A percentile compares a stretch with the other conserved stretches of the same genome.
phyloP scores from a whole-genome alignment of 768 basidiomycete species.

The Pisolithus microcarpus region DNA sequence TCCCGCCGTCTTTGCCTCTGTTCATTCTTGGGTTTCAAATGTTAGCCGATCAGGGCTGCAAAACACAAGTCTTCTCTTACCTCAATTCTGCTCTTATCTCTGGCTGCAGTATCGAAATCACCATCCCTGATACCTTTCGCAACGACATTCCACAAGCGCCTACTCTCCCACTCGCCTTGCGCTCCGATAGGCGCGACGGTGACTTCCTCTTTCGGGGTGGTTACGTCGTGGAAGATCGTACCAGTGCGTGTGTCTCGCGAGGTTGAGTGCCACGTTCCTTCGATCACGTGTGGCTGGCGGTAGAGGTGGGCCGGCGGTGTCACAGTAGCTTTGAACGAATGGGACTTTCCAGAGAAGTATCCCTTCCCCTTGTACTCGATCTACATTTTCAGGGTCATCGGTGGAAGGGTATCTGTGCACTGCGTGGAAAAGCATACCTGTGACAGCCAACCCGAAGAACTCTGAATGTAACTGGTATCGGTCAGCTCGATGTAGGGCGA shows the following conservation, averaged over 20 bases:
- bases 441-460: constrained; percentile 52
- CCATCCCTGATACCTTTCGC: constrained; percentile 87
- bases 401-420: constrained; percentile 6
- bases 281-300: constrained; percentile 47
- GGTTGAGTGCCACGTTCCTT: constrained; percentile 76
- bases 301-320: constrained; percentile 40
- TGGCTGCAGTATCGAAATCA: constrained; percentile 86
- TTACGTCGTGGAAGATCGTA: constrained; percentile 70
- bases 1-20: constrained; percentile 85
- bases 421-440: constrained; percentile 29
- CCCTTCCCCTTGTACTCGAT: constrained; percentile 97
- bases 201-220: constrained; percentile 67
- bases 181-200: constrained; percentile 50
- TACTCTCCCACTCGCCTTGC: constrained; percentile 81
- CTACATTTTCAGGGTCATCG: constrained; percentile 32
- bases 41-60: neutral
- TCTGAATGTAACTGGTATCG: constrained; percentile 74
- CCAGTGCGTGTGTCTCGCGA: constrained; percentile 44
- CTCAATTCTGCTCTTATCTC: constrained; percentile 89
- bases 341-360: constrained; percentile 89
- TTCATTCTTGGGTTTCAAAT: constrained; percentile 60
- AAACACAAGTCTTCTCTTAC: constrained; percentile 30
- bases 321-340: constrained; percentile 84
- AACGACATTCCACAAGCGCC: constrained; percentile 78
- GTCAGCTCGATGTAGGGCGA: constrained; percentile 89